Evolutionary conservation across 805 yeast species (phyloP).

Genomic region (Saccharomycopsis guyanensis): DNA sequence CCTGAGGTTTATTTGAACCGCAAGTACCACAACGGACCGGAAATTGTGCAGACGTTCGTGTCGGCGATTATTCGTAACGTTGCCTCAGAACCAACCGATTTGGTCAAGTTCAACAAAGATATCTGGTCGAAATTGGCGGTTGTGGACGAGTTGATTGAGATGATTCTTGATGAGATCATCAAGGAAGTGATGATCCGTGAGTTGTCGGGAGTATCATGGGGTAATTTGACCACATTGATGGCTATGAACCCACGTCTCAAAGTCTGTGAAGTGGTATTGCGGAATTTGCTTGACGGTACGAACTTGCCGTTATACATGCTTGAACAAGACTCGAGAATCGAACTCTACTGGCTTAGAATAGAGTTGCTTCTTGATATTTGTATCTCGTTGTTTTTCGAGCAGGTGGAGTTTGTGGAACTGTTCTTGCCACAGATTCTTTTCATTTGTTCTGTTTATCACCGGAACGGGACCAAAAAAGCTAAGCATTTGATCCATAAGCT

Average conservation of each 20-base stretch:
- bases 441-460: conserved; percentile 45
- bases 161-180: conserved; percentile 66
- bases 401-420: conserved; percentile 50
- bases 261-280: conserved; percentile 56
- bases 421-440: conserved; percentile 67
- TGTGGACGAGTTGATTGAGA: conserved; percentile 48
- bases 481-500: conserved; percentile 40
- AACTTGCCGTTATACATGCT: conserved; percentile 39
- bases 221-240: conserved; percentile 51
- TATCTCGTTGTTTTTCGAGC: conserved; percentile 64
- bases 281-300: conserved; percentile 48
- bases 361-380: conserved; percentile 57
- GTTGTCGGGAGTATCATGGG: conserved; percentile 68
- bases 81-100: conserved; percentile 37
- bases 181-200: conserved; percentile 69
- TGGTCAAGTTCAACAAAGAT: conserved; percentile 47
- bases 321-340: conserved; percentile 36
- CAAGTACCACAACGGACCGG: conserved; percentile 43
- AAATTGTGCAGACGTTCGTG: conserved; percentile 50
- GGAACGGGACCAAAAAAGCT: conserved; percentile 26
- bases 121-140: conserved; percentile 53
- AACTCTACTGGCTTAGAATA: conserved; percentile 62
- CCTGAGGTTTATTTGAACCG: conserved; percentile 33
- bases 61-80: conserved; percentile 57
- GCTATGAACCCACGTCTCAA: conserved; percentile 64